A percentile compares a stretch with the other conserved stretches of the same genome.
phyloP scores from a whole-genome alignment of 139 green algal species.

The Picochlorum sp. region DNA sequence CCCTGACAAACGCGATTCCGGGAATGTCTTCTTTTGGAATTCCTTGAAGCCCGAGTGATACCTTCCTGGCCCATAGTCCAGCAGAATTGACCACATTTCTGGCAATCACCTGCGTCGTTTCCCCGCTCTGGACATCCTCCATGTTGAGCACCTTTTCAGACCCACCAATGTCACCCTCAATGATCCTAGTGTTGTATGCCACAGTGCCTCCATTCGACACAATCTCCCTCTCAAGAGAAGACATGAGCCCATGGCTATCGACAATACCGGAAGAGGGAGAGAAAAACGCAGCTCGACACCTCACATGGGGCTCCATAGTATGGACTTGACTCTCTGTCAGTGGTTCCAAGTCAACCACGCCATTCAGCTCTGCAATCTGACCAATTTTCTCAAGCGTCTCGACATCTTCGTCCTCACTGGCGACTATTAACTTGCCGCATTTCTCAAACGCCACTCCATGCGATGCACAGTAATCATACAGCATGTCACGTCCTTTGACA shows the following conservation, averaged over 20 bases:
- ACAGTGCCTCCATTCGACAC: slow-evolving; percentile 32
- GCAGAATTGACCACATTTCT: slow-evolving; percentile 53
- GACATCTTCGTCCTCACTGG: slow-evolving; percentile 29
- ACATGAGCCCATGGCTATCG: slow-evolving; percentile 71
- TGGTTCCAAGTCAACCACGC: slow-evolving; percentile 58
- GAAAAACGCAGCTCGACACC: slow-evolving; percentile 48
- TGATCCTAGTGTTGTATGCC: slow-evolving; percentile 34
- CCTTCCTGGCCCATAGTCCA: slow-evolving; percentile 32
- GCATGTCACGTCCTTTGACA: slow-evolving; percentile 50
- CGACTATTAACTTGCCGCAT: slow-evolving; percentile 75
- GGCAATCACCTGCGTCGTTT: slow-evolving; percentile 19
- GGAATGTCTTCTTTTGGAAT: slow-evolving; percentile 40
- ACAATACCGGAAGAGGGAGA: slow-evolving; percentile 80
- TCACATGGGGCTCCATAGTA: slow-evolving; percentile 54
- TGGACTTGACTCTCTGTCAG: slow-evolving; percentile 37
- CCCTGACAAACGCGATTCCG: slow-evolving; percentile 44
- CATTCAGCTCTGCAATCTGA: slow-evolving; percentile 31
- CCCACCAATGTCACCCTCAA: slow-evolving; percentile 16
- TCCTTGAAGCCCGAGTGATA: slow-evolving; percentile 32
- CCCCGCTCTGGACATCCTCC: slow-evolving; percentile 27
- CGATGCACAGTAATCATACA: slow-evolving; percentile 47
- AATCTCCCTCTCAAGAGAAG: slow-evolving; percentile 47
- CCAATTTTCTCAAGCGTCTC: slow-evolving; percentile 8
- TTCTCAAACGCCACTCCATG: slow-evolving; percentile 41
- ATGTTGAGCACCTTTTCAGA: slow-evolving; percentile 27